Base-by-base conservation (phyloP, 2,329 filamentous ascomycete genomes). In the Aspergillus clavatus region DNA sequence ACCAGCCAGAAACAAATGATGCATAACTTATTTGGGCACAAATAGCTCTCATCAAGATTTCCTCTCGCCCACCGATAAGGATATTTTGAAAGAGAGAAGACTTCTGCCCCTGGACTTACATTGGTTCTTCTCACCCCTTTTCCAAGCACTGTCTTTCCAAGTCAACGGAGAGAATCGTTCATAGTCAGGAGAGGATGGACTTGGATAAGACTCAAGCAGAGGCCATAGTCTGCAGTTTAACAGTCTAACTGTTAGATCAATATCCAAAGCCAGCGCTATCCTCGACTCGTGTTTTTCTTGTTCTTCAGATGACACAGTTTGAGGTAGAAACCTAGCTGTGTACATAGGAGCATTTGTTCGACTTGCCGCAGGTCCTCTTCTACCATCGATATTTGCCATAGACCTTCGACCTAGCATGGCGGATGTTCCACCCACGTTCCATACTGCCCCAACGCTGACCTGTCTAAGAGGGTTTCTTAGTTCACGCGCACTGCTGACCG, bases 241-340 rank as follows among this genome's bases (percentile, higher is more conserved):
- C 11, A 95, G 72, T 50, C 81, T 80, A 21, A 78, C 74, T 23
- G 79, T 74, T 37, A 81, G 82, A 60, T 95, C 83, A 48, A 97
- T 77, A n/a, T 87, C 79, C 41, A 97, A 74, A 2, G 93, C 93
- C 12, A 84, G 72, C 7, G 90, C 89, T 44, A 98, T 70, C 22
- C 89, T 81, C 31, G 79, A 78, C 57, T 86, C 81, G 60, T 95
- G 86, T 42, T 79, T 81, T 45, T 84, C 80, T 10, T 77, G 70
- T 31, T 88, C 81, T 28, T 86, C 80, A 28, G 80, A 75, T 1
- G 72, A 67, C 27, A 73, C 72, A 18, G 64, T 61, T 42, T 67
- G 70, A 29, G 74, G 70, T 26, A 80, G 62, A 57, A 83, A 85
- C 42, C 71, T 73, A 37, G 78, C 81, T 24, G 69, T 73, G 60